Base-by-base conservation (phyloP, 2,329 filamentous ascomycete genomes). In the Colletotrichum sp. region DNA sequence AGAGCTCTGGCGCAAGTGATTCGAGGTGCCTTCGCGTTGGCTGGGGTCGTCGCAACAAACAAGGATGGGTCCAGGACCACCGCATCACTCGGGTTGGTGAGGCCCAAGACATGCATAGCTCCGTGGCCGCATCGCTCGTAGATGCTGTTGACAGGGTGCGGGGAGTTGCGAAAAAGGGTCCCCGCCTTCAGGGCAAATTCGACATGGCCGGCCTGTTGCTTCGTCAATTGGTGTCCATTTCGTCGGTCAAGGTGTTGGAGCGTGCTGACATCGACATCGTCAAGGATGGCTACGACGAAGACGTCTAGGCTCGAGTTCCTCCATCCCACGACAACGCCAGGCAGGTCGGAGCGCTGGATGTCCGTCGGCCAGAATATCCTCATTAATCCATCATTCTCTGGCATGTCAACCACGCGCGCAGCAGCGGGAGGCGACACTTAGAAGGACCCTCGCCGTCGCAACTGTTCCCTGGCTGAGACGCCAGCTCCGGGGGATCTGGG, bases 341-440 rank as follows among this genome's bases (percentile, higher is more conserved):
- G 92, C 73, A 91, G 89, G 79, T 92, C 91, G 71, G 93, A 94
- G 84, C 89, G 90, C 71, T 91, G 90, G 82, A 95, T 92, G 87
- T 98, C 96, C 82, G 94, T 94, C 82, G 97, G 98, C 97, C 97
- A 99, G 88, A 99, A 99, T 88, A 99, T 93, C 89, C 97, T 95
- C 93, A 99, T 95, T 89, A 99, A 90, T 82, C 95, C 96, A 95
- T 97, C 92, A 89, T 92, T 89, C 87, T 92, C 91, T 88, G 91
- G 88, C 92, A 93, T 93, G 89, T 89, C 90, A 87, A 83, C 82
- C 78, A 80, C 77, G 78, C 77, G 79, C 80, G 80, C 79, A 78
- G 81, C 79, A 80, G 71, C 67, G 70, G 71, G 69, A 65, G 71
- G 72, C 80, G 79, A 34, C 70, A n/a, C 78, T 90, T 91, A 99